Percentiles rank a stretch among this genome's conserved stretches.
These are phyloP conservation scores for Protomyces arabidopsidicola DNA, from an alignment of 1,139 yeast genomes.

Conservation along the genomic window DNA sequence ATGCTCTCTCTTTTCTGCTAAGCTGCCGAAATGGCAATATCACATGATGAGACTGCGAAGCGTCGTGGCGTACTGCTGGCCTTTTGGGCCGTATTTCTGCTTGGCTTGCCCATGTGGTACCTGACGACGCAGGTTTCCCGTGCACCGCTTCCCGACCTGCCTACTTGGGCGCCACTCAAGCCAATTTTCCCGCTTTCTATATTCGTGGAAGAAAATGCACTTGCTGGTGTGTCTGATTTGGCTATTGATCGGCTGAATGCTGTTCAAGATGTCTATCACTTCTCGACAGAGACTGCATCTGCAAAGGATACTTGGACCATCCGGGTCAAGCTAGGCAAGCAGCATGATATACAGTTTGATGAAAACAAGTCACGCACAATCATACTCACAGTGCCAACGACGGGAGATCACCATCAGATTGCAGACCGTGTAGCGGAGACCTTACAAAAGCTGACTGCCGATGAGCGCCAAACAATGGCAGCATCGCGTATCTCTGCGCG, in stretches of 20 bases:
- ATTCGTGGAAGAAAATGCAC: conserved; percentile 47
- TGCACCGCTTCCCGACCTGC: conserved; percentile 59
- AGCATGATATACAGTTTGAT: conserved; percentile 44
- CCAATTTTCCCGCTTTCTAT: conserved; percentile 29
- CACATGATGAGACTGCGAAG: not conserved
- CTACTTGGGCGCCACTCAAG: not conserved
- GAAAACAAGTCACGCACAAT: conserved; percentile 35
- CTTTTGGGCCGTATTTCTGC: conserved; percentile 41
- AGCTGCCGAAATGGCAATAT: too few species aligned
- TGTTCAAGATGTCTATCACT: conserved; percentile 31
- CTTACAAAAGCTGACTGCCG: not conserved
- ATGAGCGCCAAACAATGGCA: not conserved
- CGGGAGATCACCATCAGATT: not conserved
- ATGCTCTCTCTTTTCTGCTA: too few species aligned
- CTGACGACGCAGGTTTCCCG: conserved; percentile 67
- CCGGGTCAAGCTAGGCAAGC: conserved; percentile 32
- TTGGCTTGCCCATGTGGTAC: conserved; percentile 76
- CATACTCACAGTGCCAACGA: conserved; percentile 36
- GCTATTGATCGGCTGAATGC: conserved; percentile 39
- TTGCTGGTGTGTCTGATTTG: conserved; percentile 52
- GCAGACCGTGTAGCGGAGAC: conserved; percentile 3
- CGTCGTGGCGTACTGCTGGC: conserved; percentile 11
- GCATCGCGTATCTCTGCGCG: not conserved
- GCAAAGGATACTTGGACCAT: conserved; percentile 1
- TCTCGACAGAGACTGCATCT: conserved; percentile 42